A percentile compares a stretch with the other conserved stretches of the same genome.
Evolutionary conservation across 208 protist genomes (phyloP).

Genomic region (Zelonia costaricensis): DNA sequence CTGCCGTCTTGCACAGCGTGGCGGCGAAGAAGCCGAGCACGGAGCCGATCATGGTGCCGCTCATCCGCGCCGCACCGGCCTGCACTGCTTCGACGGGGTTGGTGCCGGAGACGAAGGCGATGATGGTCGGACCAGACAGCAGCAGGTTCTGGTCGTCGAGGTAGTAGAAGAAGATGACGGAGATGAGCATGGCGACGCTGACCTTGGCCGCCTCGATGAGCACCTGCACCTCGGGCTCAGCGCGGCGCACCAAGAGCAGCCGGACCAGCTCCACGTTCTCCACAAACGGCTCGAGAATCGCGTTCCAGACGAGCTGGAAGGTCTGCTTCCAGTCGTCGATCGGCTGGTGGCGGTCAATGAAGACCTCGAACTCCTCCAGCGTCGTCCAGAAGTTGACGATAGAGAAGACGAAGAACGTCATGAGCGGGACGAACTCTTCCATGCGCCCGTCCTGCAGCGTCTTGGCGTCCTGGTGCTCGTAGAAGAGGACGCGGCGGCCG

Average conservation of each 20-base stretch:
- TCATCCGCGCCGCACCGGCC: slow-evolving; percentile 57
- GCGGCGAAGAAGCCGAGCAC: slow-evolving; percentile 77
- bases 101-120: slow-evolving; percentile 73
- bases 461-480: slow-evolving; percentile 36
- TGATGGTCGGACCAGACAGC: slow-evolving; percentile 75
- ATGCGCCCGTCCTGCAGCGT: slow-evolving; percentile 33
- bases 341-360: slow-evolving; percentile 28
- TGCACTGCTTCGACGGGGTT: slow-evolving; percentile 77
- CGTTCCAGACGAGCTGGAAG: slow-evolving; percentile 33
- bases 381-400: slow-evolving; percentile 79
- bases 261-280: slow-evolving; percentile 46
- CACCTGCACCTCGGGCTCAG: slow-evolving; percentile 47
- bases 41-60: slow-evolving; percentile 66
- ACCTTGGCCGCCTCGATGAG: slow-evolving; percentile 81
- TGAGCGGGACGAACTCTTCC: slow-evolving; percentile 80
- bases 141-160: slow-evolving; percentile 53
- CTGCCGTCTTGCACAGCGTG: slow-evolving; percentile 44
- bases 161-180: slow-evolving; percentile 80
- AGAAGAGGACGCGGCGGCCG: slow-evolving; percentile 58
- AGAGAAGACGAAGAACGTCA: slow-evolving; percentile 86
- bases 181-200: slow-evolving; percentile 73
- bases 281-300: slow-evolving; percentile 39
- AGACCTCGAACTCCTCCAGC: slow-evolving; percentile 48
- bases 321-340: slow-evolving; percentile 31
- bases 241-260: slow-evolving; percentile 31